phyloP scores from a whole-genome alignment of 2,329 filamentous ascomycete species.

The Xylariomycetidae sp. region DNA sequence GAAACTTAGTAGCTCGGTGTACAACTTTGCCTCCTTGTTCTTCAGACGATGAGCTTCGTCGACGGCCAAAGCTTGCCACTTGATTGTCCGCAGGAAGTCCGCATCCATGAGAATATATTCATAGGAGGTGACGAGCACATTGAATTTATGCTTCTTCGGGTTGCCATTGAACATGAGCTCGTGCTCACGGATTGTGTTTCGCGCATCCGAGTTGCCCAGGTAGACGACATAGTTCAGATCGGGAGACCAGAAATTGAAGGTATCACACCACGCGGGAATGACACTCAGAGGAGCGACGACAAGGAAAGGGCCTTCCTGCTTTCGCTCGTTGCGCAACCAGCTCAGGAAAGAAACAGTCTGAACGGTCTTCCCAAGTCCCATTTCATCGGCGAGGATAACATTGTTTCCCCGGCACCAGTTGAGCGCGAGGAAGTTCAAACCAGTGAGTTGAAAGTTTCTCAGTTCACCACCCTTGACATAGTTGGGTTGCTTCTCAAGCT shows the following conservation, averaged over 20 bases:
- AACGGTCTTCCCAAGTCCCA: conserved; percentile 97
- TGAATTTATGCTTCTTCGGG: conserved; percentile 86
- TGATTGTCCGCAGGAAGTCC: conserved; percentile 79
- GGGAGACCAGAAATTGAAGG: conserved; percentile 93
- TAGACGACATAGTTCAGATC: conserved; percentile 98
- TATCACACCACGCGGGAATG: conserved; percentile 97
- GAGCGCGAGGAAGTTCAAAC: conserved; percentile 90
- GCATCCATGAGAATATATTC: conserved; percentile 90
- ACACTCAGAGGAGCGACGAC: conserved; percentile 97
- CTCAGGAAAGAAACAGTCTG: conserved; percentile 96
- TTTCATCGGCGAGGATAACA: conserved; percentile 96
- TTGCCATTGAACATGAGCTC: conserved; percentile 86
- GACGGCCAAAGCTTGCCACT: conserved; percentile 95
- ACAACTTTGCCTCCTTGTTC: conserved; percentile 92
- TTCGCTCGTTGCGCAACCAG: conserved; percentile 86
- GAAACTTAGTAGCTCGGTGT: conserved; percentile 79
- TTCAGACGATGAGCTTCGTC: conserved; percentile 97
- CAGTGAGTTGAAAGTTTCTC: conserved; percentile 87
- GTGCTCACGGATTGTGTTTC: conserved; percentile 82
- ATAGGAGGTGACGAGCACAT: conserved; percentile 95
- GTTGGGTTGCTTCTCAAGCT: conserved; percentile 72
- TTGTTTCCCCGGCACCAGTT: conserved; percentile 95
- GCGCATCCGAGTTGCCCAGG: conserved; percentile 81
- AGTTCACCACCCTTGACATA: conserved; percentile 84
- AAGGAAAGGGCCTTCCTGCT: conserved; percentile 90